A percentile compares a stretch with the other conserved stretches of the same genome.
phyloP scores from a whole-genome alignment of 306 rosid species.

The cucumber (Cucumis sativus) region Cucumber_9930_V3 NC_026657.2:3563501-3564000 shows the following conservation, averaged over 20 bases:
- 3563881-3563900: constrained; percentile 99
- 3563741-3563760: constrained; percentile 79
- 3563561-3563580: constrained; percentile 73
- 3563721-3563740: constrained; percentile 92
- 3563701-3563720: constrained; percentile 79
- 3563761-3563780: constrained; percentile 32
- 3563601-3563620: constrained; percentile 94
- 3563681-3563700: constrained; percentile 57
- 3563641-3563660: neutral
- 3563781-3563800: constrained; percentile 76
- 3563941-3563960: neutral
- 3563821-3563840: constrained; percentile 64
- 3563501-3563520: constrained; percentile 39
- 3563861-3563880: constrained; percentile 82
- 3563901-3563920: constrained; percentile 13
- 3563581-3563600: constrained; percentile 82
- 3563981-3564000: neutral
- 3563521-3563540: constrained; percentile 63
- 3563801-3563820: constrained; percentile 69
- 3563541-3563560: constrained; percentile 80
- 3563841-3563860: constrained; percentile 87
- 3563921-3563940: constrained; percentile 15
- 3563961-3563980: neutral
- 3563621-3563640: constrained; percentile 19
- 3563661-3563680: neutral